phyloP scores from a whole-genome alignment of 2,329 filamentous ascomycete species.

The Clonostachys sp. region DNA sequence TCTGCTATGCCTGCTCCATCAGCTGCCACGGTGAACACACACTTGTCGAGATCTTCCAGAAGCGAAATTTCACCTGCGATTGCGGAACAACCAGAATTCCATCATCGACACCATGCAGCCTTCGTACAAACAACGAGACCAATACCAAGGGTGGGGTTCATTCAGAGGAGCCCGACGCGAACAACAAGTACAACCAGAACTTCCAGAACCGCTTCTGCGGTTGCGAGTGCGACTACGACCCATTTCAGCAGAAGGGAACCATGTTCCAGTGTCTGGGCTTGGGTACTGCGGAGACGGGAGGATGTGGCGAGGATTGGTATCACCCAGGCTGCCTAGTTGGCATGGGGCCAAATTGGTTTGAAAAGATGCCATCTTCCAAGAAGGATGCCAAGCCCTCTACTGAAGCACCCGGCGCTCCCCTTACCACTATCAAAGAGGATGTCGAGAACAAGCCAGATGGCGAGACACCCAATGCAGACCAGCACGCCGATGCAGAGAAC shows the following conservation, averaged over 20 bases:
- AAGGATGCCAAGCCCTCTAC: constrained; percentile 12
- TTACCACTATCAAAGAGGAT: constrained; percentile 36
- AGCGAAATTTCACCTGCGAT: constrained; percentile 93
- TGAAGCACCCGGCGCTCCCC: constrained; percentile 10
- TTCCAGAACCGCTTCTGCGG: constrained; percentile 91
- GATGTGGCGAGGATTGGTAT: constrained; percentile 97
- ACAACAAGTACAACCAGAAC: constrained; percentile 94
- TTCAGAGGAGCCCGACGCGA: constrained; percentile 65
- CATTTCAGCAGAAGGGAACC: constrained; percentile 84
- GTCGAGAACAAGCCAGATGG: constrained; percentile 37
- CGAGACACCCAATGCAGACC: constrained; percentile 3
- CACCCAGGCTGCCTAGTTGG: constrained; percentile 90
- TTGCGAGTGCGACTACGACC: constrained; percentile 83
- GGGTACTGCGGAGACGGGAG: constrained; percentile 73
- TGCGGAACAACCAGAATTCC: constrained; percentile 84
- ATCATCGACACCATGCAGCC: constrained; percentile 64
- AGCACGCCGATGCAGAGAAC: constrained; percentile 25
- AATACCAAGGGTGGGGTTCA: constrained; percentile 73
- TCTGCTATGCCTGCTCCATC: constrained; percentile 96
- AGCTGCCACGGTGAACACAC: constrained; percentile 94
- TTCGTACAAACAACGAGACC: constrained; percentile 69
- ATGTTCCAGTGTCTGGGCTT: constrained; percentile 97
- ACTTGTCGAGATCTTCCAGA: constrained; percentile 92
- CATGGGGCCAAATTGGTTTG: constrained; percentile 68
- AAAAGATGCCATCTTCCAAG: constrained; percentile 39